A percentile compares a stretch with the other conserved stretches of the same genome.
These are phyloP conservation scores for Suhomyces coccinellae DNA, from an alignment of 1,139 yeast species.

Conservation along the genomic window DNA sequence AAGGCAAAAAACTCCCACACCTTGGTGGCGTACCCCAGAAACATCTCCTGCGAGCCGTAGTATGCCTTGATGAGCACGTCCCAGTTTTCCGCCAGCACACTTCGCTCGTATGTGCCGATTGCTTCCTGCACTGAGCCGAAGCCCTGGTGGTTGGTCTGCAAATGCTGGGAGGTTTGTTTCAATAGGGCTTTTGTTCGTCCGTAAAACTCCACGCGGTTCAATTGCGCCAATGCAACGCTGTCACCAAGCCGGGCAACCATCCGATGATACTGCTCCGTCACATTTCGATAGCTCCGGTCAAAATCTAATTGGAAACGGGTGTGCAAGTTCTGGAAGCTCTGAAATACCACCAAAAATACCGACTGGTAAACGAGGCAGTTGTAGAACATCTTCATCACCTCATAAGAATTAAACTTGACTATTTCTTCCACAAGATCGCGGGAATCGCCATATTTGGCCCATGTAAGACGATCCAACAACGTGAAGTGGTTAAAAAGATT, in stretches of 20 bases:
- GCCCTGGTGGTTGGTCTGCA: not conserved
- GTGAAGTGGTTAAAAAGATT: slow-evolving; percentile 30
- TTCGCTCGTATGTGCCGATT: slow-evolving; percentile 1
- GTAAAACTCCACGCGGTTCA: not conserved
- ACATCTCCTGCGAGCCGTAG: slow-evolving; percentile 35
- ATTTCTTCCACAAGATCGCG: slow-evolving; percentile 16
- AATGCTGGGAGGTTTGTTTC: slow-evolving; percentile 1
- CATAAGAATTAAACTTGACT: slow-evolving; percentile 13
- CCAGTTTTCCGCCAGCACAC: slow-evolving; percentile 11
- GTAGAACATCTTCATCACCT: slow-evolving; percentile 22
- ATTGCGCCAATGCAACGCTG: slow-evolving; percentile 1
- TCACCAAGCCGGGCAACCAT: slow-evolving; percentile 7
- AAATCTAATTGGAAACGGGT: slow-evolving; percentile 8
- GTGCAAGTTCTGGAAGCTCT: slow-evolving; percentile 13
- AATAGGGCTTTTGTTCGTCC: not conserved
- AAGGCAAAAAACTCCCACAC: slow-evolving; percentile 31
- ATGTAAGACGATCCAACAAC: slow-evolving; percentile 21
- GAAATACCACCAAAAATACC: slow-evolving; percentile 26
- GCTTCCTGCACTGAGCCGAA: not conserved
- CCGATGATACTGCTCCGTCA: slow-evolving; percentile 4
- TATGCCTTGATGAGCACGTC: slow-evolving; percentile 23
- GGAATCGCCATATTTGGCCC: slow-evolving; percentile 14
- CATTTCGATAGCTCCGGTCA: slow-evolving; percentile 10
- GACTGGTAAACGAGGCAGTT: slow-evolving; percentile 26
- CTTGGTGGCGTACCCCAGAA: slow-evolving; percentile 27